These are phyloP conservation scores for Dipodascopsis uninucleata DNA, from an alignment of 805 yeast genomes.

Conservation along the genomic window DNA sequence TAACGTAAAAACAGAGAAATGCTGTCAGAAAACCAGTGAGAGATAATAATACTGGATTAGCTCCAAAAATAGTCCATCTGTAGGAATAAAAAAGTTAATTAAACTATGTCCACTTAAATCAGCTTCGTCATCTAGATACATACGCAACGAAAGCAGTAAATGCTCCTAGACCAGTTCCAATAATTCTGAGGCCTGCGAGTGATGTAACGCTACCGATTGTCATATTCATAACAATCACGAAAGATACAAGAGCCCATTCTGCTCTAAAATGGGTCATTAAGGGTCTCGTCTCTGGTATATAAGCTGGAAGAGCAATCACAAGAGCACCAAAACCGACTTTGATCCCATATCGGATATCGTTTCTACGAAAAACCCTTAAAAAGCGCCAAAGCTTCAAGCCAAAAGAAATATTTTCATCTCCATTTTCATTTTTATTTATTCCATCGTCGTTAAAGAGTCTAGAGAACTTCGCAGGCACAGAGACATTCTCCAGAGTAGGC, in stretches of 20 bases:
- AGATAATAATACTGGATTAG: slow-evolving; percentile 53
- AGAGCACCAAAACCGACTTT: slow-evolving; percentile 77
- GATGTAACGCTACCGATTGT: slow-evolving; percentile 80
- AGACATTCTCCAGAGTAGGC: slow-evolving; percentile 12
- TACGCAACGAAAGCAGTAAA: slow-evolving; percentile 49
- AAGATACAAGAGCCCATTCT: slow-evolving; percentile 83
- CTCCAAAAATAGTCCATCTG: slow-evolving; percentile 55
- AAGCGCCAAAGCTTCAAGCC: slow-evolving; percentile 37
- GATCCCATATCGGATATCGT: slow-evolving; percentile 74
- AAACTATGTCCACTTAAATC: too few relatives aligned
- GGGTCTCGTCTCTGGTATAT: slow-evolving; percentile 51
- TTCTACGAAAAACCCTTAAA: slow-evolving; percentile 51
- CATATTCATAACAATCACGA: slow-evolving; percentile 78
- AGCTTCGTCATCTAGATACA: too few relatives aligned
- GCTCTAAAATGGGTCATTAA: slow-evolving; percentile 64
- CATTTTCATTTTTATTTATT: slow-evolving; percentile 12
- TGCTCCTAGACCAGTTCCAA: slow-evolving; percentile 76
- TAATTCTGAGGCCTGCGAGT: slow-evolving; percentile 40
- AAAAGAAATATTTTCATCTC: slow-evolving; percentile 12
- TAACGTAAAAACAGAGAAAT: slow-evolving; percentile 48
- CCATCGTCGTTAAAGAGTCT: slow-evolving; percentile 20
- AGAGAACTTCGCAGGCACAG: slow-evolving; percentile 21
- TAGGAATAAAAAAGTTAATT: too few relatives aligned
- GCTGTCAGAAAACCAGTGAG: slow-evolving; percentile 44
- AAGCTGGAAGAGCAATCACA: slow-evolving; percentile 63